Evolutionary conservation across 345 rosid species (phyloP), one percentile per base, ranked within the genome.

Genomic region (Brassica carinata): DNA sequence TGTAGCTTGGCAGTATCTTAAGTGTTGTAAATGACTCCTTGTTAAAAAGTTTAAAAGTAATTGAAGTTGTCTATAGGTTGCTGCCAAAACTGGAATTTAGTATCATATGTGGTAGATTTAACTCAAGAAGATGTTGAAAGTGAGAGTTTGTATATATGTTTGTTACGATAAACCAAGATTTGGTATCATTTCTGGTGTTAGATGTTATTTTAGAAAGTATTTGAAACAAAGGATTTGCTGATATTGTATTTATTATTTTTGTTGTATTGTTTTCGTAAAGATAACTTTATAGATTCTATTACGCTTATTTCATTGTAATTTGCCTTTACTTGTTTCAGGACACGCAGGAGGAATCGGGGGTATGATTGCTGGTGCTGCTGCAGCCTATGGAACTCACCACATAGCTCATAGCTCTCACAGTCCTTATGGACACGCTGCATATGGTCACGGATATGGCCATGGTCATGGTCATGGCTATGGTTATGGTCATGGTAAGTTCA

Each of bases 311-410:
- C 0, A 30, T 13, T 43, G 14, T 10, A 18, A 7, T 31, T 19
- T 43, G 18, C 34, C 63, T 63, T 34, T 40, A 17, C 55, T 63
- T 64, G 45, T 31, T 71, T 59, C 85, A 92, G 95, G 97, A 19
- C 96, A 89, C n/a, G 78, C 85, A 30, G 81, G 84, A n/a, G 95
- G 94, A 19, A 33, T 92, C 4, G 98, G 95, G 7, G 88, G 89
- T 62, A n/a, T 94, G 86, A 9, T 92, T 71, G 98, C 97, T 7
- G 98, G 97, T 18, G 98, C 97, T 7, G 97, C 97, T 2, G 97
- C 95, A 0, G 98, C 98, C 57, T 80, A 75, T 78, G 97, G 97
- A 69, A 91, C 90, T 30, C 86, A 85, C 45, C 87, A 90, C 61
- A 0, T 87, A 59, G 4, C 86, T 18, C 91, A 88, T n/a, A 88